Conservation (phyloP, 2,329 filamentous ascomycete species). For the Fusarium tuaranense region DNA sequence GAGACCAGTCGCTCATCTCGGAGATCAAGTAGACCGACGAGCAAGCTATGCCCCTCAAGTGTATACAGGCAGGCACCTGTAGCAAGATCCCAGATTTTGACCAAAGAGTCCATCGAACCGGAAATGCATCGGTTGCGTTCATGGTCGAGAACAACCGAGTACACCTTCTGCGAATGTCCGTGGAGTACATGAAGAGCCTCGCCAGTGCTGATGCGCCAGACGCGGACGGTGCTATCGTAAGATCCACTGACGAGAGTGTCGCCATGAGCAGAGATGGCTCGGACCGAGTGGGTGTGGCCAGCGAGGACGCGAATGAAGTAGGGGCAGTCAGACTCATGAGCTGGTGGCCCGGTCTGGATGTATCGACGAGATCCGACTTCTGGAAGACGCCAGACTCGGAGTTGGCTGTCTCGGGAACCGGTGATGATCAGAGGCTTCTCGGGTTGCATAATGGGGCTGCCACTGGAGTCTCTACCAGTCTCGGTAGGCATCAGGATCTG, state of each 20-base stretch:
- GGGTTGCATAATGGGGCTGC: slow-evolving; percentile 86
- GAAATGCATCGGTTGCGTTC: slow-evolving; percentile 95
- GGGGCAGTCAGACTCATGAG: slow-evolving; percentile 83
- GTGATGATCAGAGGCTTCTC: slow-evolving; percentile 97
- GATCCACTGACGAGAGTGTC: slow-evolving; percentile 98
- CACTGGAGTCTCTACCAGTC: slow-evolving; percentile 77
- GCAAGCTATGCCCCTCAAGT: slow-evolving; percentile 90
- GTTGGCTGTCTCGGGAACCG: slow-evolving; percentile 91
- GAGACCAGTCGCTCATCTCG: slow-evolving; percentile 92
- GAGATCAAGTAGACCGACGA: slow-evolving; percentile 92
- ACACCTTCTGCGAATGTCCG: slow-evolving; percentile 93
- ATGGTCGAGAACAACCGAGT: slow-evolving; percentile 94
- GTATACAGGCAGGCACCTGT: slow-evolving; percentile 88
- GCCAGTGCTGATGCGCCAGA: slow-evolving; percentile 97
- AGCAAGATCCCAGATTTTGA: slow-evolving; percentile 96
- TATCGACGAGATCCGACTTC: slow-evolving; percentile 81
- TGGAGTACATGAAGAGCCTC: slow-evolving; percentile 86
- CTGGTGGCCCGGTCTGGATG: slow-evolving; percentile 81
- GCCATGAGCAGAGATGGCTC: slow-evolving; percentile 93
- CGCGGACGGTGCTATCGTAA: slow-evolving; percentile 93
- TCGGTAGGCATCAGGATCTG: slow-evolving; percentile 92
- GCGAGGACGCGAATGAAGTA: slow-evolving; percentile 91
- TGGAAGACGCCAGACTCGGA: slow-evolving; percentile 94
- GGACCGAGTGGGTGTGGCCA: slow-evolving; percentile 93
- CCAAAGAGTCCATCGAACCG: slow-evolving; percentile 97